phyloP scores from a whole-genome alignment of 768 basidiomycete species.

The Pulveroboletus frians region DNA sequence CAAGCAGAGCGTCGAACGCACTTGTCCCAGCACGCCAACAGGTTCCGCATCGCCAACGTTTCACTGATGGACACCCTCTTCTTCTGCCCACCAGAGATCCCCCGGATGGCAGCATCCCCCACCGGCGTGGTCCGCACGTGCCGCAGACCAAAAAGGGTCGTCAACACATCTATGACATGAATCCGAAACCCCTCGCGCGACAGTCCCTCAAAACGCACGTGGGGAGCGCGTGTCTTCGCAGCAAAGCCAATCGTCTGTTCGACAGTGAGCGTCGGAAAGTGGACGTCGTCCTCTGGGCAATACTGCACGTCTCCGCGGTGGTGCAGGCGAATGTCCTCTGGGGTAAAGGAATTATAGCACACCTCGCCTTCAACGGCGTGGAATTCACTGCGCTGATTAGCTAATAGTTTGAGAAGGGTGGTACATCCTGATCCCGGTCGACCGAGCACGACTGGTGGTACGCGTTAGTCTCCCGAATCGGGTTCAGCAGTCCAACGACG shows the following conservation, averaged over 20 bases:
- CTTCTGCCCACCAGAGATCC: conserved; percentile 73
- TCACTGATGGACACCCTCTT: conserved; percentile 82
- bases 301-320: conserved; percentile 80
- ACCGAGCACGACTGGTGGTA: conserved; percentile 66
- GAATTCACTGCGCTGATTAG: conserved; percentile 70
- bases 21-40: conserved; percentile 78
- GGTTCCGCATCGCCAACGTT: conserved; percentile 62
- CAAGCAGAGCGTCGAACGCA: conserved; percentile 25
- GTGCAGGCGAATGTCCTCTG: conserved; percentile 54
- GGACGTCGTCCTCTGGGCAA: conserved; percentile 80
- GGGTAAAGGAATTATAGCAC: conserved; percentile 69
- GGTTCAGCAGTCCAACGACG: conserved; percentile 24
- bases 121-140: conserved; percentile 72
- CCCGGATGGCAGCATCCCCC: conserved; percentile 73
- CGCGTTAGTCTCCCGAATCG: neutral
- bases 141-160: conserved; percentile 70
- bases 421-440: conserved; percentile 82
- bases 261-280: conserved; percentile 81
- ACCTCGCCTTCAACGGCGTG: conserved; percentile 65
- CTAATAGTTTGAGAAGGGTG: conserved; percentile 75
- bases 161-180: conserved; percentile 41
- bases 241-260: conserved; percentile 70
- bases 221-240: conserved; percentile 63
- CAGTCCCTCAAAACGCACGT: conserved; percentile 39
- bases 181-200: conserved; percentile 31